Base-by-base conservation (phyloP, 257 asterid species). In the Jaltomata sinuosa region DNA sequence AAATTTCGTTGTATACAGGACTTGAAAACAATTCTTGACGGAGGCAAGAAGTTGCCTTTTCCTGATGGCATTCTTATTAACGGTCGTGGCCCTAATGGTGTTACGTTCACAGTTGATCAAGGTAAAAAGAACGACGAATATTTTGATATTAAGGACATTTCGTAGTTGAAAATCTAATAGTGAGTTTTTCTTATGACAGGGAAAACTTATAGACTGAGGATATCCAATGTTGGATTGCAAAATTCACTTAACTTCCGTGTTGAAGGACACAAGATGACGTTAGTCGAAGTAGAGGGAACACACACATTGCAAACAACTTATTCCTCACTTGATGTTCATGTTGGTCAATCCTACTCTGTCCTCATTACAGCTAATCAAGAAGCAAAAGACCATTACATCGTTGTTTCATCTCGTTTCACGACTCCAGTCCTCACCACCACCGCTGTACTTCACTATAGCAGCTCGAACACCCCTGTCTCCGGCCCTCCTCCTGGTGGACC, bases 221-320 rank as follows among this genome's bases (percentile, higher is more conserved):
- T 96, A 65, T 96, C 98, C 86, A 96, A 96, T 57, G 95, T 94
- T 34, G 99, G 99, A 64, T 71, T 96, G 83, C 95, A 96, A 69
- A 86, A 88, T 84, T 92, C 99, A 0, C 92, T 96, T 82, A 96
- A 96, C 88, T 91, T 96, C 87, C 93, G 98, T 0, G 88, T 96
- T 31, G 98, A 96, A 83, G 96, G 95, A 15, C 99, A 96, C 93
- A 93, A 88, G 86, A 89, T 93, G 97, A 92, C 88, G 64, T 84
- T 96, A 71, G 98, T 96, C 5, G 99, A 96, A 87, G 98, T 96
- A 2, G 99, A 96, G 68, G 99, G 99, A 52, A 96, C 99, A 5
- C 99, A 96, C 92, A 96, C 99, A 2, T 36, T 93, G 83, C 99
- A 96, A 81, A 88, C 86, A 16, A 90, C 92, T 83, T 96, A 89